Evolutionary conservation across 306 rosid genomes (phyloP).

Genomic region (Ormosia emarginata): DNA sequence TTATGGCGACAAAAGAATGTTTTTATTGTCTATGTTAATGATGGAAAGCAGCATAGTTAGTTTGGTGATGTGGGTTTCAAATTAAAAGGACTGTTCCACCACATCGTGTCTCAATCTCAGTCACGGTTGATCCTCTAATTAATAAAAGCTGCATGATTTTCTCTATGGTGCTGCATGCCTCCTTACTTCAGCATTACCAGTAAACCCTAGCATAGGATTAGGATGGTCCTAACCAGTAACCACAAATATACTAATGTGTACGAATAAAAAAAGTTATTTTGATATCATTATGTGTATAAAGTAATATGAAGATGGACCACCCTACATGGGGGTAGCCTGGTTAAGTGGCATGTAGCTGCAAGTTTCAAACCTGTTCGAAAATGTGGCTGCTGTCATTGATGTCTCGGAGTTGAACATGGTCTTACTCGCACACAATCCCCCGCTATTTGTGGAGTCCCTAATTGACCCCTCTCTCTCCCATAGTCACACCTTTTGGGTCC

Average conservation of each 20-base stretch:
- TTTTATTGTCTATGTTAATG: neutral
- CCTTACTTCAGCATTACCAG: conserved; percentile 10
- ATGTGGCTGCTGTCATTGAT: conserved; percentile 6
- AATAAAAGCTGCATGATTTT: conserved; percentile 20
- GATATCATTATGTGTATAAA: neutral
- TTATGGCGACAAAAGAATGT: neutral
- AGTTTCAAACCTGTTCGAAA: conserved; percentile 27
- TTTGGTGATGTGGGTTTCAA: neutral
- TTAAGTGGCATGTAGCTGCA: neutral
- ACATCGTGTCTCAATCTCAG: neutral
- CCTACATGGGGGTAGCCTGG: neutral
- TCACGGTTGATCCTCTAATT: neutral
- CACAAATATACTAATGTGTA: conserved; percentile 5
- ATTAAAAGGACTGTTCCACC: neutral
- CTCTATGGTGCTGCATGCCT: neutral
- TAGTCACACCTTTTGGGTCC: neutral
- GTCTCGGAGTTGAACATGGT: neutral
- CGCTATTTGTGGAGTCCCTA: conserved; percentile 20
- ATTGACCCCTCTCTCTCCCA: neutral
- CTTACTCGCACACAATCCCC: conserved; percentile 2
- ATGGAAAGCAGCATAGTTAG: neutral
- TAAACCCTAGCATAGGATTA: conserved; percentile 22
- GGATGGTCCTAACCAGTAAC: conserved; percentile 29
- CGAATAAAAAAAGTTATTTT: neutral
- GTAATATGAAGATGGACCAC: conserved; percentile 25